Conservation (phyloP, 2,329 filamentous ascomycete genomes). For the Aspergillus awamori region DNA sequence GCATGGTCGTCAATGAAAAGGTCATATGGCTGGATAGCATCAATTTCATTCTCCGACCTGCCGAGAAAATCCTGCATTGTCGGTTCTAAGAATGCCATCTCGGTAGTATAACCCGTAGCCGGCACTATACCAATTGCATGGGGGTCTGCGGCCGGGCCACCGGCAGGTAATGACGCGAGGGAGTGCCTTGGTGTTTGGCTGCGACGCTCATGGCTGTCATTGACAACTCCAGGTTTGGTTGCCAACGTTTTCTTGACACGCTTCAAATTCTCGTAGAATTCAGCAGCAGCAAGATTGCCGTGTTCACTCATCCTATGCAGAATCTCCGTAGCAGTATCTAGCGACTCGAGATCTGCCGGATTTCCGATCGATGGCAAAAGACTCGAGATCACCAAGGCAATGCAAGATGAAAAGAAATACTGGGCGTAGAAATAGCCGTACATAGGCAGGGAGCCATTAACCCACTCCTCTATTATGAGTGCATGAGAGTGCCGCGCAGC, state of each 20-base stretch:
- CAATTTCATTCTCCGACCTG: constrained; percentile 25
- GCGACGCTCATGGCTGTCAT: constrained; percentile 16
- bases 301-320: constrained; percentile 31
- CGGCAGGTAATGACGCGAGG: neutral
- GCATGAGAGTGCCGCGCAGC: constrained; percentile 35
- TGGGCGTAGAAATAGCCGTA: constrained; percentile 41
- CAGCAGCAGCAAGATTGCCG: constrained; percentile 34
- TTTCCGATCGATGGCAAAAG: constrained; percentile 24
- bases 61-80: constrained; percentile 31
- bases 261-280: constrained; percentile 33
- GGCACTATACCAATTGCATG: constrained; percentile 10
- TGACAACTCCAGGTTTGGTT: neutral
- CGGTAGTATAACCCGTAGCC: constrained; percentile 22
- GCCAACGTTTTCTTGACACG: constrained; percentile 19
- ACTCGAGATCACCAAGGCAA: constrained; percentile 36
- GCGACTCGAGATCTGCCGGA: constrained; percentile 23
- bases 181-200: neutral
- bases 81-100: constrained; percentile 29
- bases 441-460: constrained; percentile 35
- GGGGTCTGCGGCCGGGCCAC: neutral
- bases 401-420: constrained; percentile 37
- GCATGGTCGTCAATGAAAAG: constrained; percentile 10
- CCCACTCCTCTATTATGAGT: constrained; percentile 36
- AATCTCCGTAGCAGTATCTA: constrained; percentile 32
- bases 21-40: constrained; percentile 13